Evolutionary conservation across 371 early-diverging fungal species (phyloP).

Genomic region (Mucor ambiguus): DNA sequence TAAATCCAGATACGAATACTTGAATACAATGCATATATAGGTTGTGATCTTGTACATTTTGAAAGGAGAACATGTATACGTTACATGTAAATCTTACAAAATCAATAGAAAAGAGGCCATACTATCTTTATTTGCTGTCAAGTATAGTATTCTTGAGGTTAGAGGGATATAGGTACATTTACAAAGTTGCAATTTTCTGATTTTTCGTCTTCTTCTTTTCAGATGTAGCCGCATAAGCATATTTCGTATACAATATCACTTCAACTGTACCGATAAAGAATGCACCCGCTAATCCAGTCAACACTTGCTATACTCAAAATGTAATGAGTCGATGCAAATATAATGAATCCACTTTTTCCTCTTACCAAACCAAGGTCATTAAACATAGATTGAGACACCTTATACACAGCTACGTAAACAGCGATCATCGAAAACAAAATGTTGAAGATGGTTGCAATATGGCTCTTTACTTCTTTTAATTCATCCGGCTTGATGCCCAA

Average conservation of each 20-base stretch:
- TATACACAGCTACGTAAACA: slow-evolving; percentile 63
- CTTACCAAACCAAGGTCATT: slow-evolving; percentile 62
- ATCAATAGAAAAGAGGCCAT: no score
- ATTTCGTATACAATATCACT: slow-evolving; percentile 43
- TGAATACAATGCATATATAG: no score
- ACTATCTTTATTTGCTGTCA: background rate
- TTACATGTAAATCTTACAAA: no score
- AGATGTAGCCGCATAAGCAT: slow-evolving; percentile 25
- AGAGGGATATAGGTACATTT: slow-evolving; percentile 3
- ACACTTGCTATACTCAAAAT: slow-evolving; percentile 45
- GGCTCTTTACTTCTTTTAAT: slow-evolving; percentile 50
- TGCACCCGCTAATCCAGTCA: slow-evolving; percentile 55
- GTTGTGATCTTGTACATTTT: no score
- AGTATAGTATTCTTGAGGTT: background rate
- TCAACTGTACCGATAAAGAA: slow-evolving; percentile 62
- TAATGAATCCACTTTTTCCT: background rate
- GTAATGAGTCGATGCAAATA: background rate
- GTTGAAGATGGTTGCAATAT: slow-evolving; percentile 62
- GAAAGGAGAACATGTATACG: no score
- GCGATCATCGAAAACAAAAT: slow-evolving; percentile 66
- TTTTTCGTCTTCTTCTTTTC: slow-evolving; percentile 31
- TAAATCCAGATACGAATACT: no score
- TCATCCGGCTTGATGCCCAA: slow-evolving; percentile 45
- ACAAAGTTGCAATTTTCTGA: slow-evolving; percentile 21
- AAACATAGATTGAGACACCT: slow-evolving; percentile 53